Evolutionary conservation across 139 green algal genomes (phyloP), one percentile per base, ranked within the genome.

Genomic region (Zygnema circumcarinatum): DNA sequence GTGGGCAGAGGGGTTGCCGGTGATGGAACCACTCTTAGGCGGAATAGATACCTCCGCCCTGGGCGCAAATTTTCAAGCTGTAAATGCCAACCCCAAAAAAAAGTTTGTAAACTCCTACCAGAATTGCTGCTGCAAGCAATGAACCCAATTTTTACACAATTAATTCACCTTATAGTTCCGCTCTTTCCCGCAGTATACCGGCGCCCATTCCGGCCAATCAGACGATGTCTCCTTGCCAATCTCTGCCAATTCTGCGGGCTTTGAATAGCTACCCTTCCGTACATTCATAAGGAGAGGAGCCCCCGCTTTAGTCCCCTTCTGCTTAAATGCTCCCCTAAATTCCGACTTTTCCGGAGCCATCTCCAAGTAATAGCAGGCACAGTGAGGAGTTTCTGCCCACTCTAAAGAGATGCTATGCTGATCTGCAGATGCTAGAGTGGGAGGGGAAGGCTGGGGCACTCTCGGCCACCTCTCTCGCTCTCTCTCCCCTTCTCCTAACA

Each of bases 291-390:
- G n/a, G n/a, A n/a, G n/a, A n/a, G n/a, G n/a, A n/a, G n/a, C n/a
- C n/a, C n/a, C n/a, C n/a, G n/a, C n/a, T n/a, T n/a, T n/a, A n/a
- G n/a, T n/a, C n/a, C n/a, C n/a, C n/a, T n/a, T n/a, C n/a, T n/a
- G n/a, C n/a, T n/a, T n/a, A n/a, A n/a, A n/a, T n/a, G n/a, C n/a
- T n/a, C n/a, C n/a, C n/a, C 54, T 25, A 72, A 72, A 72, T 29
- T 72, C 72, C 72, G 72, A 35, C 21, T 20, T 79, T 35, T 79
- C 72, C 16, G 22, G 72, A 20, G 72, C 72, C 72, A 16, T 79
- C 33, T 79, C 72, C 21, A 79, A 35, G 72, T 79, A 79, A 36
- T 79, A 79, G 72, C 72, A 79, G 72, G 72, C 21, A 20, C 21
- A 21, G 72, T 36, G 20, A 35, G 72, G 72, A 21, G 72, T 79